A percentile compares a stretch with the other conserved stretches of the same genome.
These are phyloP conservation scores for Tetrapyrgos nigripes DNA, from an alignment of 1,284 basidiomycete species.

Conservation along the genomic window DNA sequence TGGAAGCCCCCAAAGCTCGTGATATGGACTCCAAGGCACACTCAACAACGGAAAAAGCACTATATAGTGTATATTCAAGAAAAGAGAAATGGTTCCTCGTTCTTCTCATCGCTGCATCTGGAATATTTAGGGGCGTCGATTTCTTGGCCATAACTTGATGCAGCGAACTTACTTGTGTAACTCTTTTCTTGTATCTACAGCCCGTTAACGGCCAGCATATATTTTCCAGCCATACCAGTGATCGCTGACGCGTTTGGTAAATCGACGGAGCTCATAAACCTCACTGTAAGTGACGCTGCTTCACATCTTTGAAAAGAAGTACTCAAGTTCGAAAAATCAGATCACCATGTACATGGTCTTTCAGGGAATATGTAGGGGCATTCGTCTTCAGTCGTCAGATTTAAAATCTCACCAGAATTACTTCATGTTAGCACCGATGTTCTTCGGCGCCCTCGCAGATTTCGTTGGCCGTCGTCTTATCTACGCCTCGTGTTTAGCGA, in stretches of 20 bases:
- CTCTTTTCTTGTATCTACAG: too few relatives aligned
- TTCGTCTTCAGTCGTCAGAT: background rate
- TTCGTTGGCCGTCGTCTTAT: slow-evolving; percentile 58
- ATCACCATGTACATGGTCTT: too few relatives aligned
- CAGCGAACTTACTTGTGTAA: too few relatives aligned
- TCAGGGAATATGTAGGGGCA: slow-evolving; percentile 47
- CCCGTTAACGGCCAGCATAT: slow-evolving; percentile 10
- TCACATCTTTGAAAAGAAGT: slow-evolving; percentile 76
- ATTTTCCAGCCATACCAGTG: slow-evolving; percentile 54
- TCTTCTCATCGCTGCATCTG: slow-evolving; percentile 58
- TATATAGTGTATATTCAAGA: slow-evolving; percentile 60
- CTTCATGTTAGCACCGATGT: slow-evolving; percentile 54
- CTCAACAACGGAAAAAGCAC: slow-evolving; percentile 25
- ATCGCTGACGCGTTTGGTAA: slow-evolving; percentile 67
- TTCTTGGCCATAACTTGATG: too few relatives aligned
- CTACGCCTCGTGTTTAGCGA: slow-evolving; percentile 56
- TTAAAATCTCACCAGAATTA: slow-evolving; percentile 3
- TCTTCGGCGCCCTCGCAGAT: slow-evolving; percentile 69
- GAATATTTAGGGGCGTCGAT: slow-evolving; percentile 59
- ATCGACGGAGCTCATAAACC: slow-evolving; percentile 71
- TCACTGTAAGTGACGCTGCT: slow-evolving; percentile 77
- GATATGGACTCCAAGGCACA: too few relatives aligned
- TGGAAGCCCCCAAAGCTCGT: too few relatives aligned
- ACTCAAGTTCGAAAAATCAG: too few relatives aligned
- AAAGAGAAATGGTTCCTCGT: slow-evolving; percentile 76